Evolutionary conservation across 1,284 basidiomycete species (phyloP), one percentile per base, ranked within the genome.

Genomic region (Cryptococcus hybrid): DNA sequence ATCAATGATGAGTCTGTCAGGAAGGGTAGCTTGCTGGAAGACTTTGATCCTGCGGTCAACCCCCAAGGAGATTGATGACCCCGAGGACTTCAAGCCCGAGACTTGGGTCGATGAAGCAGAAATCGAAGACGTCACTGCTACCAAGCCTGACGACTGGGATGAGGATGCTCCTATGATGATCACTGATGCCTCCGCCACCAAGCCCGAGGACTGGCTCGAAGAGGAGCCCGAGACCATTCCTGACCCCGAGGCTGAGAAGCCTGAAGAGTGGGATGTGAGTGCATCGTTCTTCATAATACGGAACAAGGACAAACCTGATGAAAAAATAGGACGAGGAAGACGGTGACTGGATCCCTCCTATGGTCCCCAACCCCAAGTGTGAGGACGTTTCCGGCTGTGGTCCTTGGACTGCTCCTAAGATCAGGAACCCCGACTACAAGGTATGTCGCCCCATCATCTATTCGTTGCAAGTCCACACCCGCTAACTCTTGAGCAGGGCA

Each of bases 41-140:
- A 97, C 83, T 99, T 99, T 73, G 84, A 86, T 48, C 96, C 96
- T n/a, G 53, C 95, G 18, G 91, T 99, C 76, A 96, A 97, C 84
- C 95, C 95, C 86, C 57, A 85, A 86, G 77, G 91, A 95, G 81
- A 97, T 99, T 69, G 72, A 95, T 70, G 95, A 98, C 77, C 86
- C 91, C 30, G 84, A 88, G 61, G 95, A 98, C 81, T 82, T 77
- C 78, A 98, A 98, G 81, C 96, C 96, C 51, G 84, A 79, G 35
- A 86, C 89, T 77, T 99, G 96, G 96, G 93, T 99, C 64, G 92
- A 98, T 71, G 82, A 84, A 50, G 86, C 88, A 78, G 86, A 84
- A 74, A 98, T 99, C 63, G 59, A 88, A 47, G 95, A 98, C 75
- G 85, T 89, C 6, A 84, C 86, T 0, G 92, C 92, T 38, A 84